These are phyloP conservation scores for Ustilago hordei DNA, from an alignment of 1,284 basidiomycete species.

Conservation along the genomic window DNA sequence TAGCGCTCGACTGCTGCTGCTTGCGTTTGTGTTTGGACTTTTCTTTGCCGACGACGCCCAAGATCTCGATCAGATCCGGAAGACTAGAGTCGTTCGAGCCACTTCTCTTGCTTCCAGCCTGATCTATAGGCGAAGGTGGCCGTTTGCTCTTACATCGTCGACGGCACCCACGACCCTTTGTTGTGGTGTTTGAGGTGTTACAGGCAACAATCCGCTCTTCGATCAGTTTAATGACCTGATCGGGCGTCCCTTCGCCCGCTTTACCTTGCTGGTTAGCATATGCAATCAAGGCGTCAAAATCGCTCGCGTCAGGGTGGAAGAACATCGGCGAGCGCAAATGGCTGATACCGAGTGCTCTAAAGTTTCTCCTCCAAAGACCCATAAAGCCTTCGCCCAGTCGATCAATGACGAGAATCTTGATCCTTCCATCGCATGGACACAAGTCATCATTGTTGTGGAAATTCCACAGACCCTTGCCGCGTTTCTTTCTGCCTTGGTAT, in stretches of 20 bases:
- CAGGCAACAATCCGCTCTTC: constrained; percentile 19
- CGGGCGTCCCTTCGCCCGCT: constrained; percentile 28
- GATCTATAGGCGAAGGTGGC: not conserved
- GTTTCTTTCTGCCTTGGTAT: constrained; percentile 12
- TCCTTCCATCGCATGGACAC: constrained; percentile 39
- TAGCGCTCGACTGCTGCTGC: constrained; percentile 41
- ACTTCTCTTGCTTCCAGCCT: not conserved
- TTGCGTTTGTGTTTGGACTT: constrained; percentile 69
- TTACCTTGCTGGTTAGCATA: constrained; percentile 57
- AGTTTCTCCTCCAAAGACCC: constrained; percentile 54
- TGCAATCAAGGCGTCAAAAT: constrained; percentile 68
- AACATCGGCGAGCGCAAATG: constrained; percentile 70
- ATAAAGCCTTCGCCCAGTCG: constrained; percentile 59
- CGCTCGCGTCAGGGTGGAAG: constrained; percentile 69
- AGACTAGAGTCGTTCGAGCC: constrained; percentile 5
- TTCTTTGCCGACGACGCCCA: constrained; percentile 69
- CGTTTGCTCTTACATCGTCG: constrained; percentile 8
- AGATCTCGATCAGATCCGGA: constrained; percentile 67
- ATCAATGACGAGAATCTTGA: constrained; percentile 62
- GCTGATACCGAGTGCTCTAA: constrained; percentile 52
- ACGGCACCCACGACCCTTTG: constrained; percentile 2
- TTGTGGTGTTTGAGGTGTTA: not conserved
- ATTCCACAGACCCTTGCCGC: constrained; percentile 3
- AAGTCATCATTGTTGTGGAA: not conserved
- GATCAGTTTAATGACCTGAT: constrained; percentile 34